phyloP scores from a whole-genome alignment of 2,329 filamentous ascomycete genomes.

The Hypomyces rosellus region DNA sequence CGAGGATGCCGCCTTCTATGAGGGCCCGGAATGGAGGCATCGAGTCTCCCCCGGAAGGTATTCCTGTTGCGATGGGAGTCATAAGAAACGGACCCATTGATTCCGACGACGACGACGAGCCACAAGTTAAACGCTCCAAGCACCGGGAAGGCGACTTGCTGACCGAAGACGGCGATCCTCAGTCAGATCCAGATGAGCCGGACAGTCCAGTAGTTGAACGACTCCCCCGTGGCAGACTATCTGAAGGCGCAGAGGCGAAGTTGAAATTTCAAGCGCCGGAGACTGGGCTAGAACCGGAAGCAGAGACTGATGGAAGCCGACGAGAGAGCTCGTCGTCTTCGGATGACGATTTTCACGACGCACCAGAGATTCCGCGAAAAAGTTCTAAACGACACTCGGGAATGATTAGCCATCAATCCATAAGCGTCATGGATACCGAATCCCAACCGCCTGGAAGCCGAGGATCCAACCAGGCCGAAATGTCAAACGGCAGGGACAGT shows the following conservation, averaged over 20 bases:
- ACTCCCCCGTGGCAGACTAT: conserved; percentile 14
- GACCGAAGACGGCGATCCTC: conserved; percentile 40
- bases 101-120: conserved; percentile 51
- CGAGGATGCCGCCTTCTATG: conserved; percentile 76
- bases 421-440: conserved; percentile 24
- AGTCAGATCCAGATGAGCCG: conserved; percentile 35
- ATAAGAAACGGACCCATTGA: conserved; percentile 56
- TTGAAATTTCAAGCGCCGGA: conserved; percentile 12
- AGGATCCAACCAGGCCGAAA: conserved; percentile 10
- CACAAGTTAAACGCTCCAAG: conserved; percentile 19
- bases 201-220: conserved; percentile 28
- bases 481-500: conserved; percentile 5
- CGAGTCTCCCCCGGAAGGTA: conserved; percentile 61
- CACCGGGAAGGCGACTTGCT: conserved; percentile 33
- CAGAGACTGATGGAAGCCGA: background rate
- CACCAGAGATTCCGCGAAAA: conserved; percentile 61
- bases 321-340: conserved; percentile 4
- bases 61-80: conserved; percentile 58
- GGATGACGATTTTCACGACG: conserved; percentile 30
- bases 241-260: background rate
- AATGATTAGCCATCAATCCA: conserved; percentile 28
- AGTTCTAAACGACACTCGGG: conserved; percentile 60
- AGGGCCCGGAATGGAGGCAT: conserved; percentile 44
- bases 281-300: conserved; percentile 15
- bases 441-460: conserved; percentile 15